These are phyloP conservation scores for Zizania latifolia DNA, from an alignment of 176 grass and related monocot genomes.

Conservation along the genomic window DNA sequence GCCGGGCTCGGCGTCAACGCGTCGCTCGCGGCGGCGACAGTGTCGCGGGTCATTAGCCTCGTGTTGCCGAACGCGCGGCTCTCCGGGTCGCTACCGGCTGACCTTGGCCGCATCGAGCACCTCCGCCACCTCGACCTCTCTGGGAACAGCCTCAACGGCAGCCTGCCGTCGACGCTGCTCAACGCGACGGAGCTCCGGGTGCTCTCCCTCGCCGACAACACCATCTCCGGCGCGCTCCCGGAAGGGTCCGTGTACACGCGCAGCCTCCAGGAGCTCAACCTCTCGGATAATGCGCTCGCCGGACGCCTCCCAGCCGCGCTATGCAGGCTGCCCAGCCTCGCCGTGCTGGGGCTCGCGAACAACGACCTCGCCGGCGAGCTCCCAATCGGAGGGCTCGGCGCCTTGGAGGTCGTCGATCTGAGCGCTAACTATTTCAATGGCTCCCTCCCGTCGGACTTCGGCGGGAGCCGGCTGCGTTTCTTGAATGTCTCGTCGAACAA, in stretches of 20 bases:
- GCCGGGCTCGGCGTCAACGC: background rate
- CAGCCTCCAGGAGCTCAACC: conserved; percentile 61
- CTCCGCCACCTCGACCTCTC: conserved; percentile 90
- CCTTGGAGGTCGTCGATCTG: conserved; percentile 57
- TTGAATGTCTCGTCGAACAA: conserved; percentile 71
- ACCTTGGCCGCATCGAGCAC: conserved; percentile 67
- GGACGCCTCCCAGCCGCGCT: conserved; percentile 49
- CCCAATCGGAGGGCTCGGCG: conserved; percentile 38
- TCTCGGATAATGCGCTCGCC: conserved; percentile 57
- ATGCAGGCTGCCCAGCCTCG: conserved; percentile 41
- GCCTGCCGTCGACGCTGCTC: conserved; percentile 42
- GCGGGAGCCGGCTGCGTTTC: conserved; percentile 32
- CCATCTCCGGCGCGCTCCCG: conserved; percentile 48
- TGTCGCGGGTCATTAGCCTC: conserved; percentile 76
- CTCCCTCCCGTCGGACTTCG: conserved; percentile 56
- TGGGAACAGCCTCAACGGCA: conserved; percentile 55
- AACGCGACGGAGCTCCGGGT: conserved; percentile 64
- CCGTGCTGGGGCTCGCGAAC: conserved; percentile 46
- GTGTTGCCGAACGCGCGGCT: conserved; percentile 63
- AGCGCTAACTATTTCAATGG: conserved; percentile 69
- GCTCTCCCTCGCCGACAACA: conserved; percentile 61
- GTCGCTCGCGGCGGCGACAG: conserved; percentile 27
- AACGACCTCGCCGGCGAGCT: conserved; percentile 64
- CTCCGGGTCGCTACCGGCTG: conserved; percentile 33
- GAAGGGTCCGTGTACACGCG: conserved; percentile 4